Percentiles rank a stretch among this genome's conserved stretches.
Conservation (phyloP, 2,329 filamentous ascomycete species). For the Coniosporium tulheliwenetii region DNA sequence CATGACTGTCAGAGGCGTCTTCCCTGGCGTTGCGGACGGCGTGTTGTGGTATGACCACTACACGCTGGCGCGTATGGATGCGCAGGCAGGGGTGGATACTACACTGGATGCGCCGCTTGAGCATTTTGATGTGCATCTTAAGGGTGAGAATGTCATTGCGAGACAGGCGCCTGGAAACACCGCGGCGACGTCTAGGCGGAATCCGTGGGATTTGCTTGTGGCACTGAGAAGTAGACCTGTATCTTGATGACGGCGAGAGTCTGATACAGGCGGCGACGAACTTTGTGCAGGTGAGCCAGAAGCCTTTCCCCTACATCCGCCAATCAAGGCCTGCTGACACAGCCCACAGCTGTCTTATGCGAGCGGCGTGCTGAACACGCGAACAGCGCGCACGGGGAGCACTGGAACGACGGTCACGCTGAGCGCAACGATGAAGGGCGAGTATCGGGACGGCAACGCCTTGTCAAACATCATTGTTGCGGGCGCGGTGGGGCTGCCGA, state of each 20-base stretch:
- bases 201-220: conserved; percentile 10
- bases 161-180: conserved; percentile 9
- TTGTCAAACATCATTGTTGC: conserved; percentile 14
- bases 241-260: conserved; percentile 12
- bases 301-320: background rate
- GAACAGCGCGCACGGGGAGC: conserved; percentile 3
- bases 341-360: background rate
- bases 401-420: conserved; percentile 8
- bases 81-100: conserved; percentile 8
- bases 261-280: conserved; percentile 11
- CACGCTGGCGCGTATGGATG: conserved; percentile 7
- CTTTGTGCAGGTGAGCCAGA: conserved; percentile 5
- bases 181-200: conserved; percentile 6
- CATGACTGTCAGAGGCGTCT: conserved; percentile 10
- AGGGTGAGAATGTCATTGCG: conserved; percentile 9
- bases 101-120: conserved; percentile 11
- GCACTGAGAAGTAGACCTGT: conserved; percentile 9
- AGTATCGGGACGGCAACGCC: conserved; percentile 7
- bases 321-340: background rate
- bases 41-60: conserved; percentile 14
- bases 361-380: background rate
- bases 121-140: conserved; percentile 11
- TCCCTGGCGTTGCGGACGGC: conserved; percentile 10
- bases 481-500: conserved; percentile 6
- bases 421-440: conserved; percentile 8